Base-by-base conservation (phyloP, 352 stramenopile genomes). In the Globisporangium polare region DNA sequence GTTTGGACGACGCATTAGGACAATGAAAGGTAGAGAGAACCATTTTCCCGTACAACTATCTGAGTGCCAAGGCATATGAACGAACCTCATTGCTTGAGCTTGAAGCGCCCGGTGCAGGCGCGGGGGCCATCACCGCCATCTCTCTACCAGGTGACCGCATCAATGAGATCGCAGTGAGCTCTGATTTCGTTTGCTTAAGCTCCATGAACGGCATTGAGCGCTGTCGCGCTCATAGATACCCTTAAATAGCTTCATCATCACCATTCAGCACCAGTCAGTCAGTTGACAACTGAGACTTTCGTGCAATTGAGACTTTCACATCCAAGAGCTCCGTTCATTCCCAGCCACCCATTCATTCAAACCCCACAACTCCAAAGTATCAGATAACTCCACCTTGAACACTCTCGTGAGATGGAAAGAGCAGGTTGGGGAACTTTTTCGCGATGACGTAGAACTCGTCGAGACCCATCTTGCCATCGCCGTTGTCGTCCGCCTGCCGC, bases 401-500 rank as follows among this genome's bases (percentile, higher is more conserved):
- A 20, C 35, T 62, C 9, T 83, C 76, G 31, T 89, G 77, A 1
- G 82, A 72, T 15, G 88, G 88, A 55, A 97, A 96, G 13, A 97
- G 66, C n/a, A 97, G 74, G 59, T 96, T 96, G 3, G 89, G 90
- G 53, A 97, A 97, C 66, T 97, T 97, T 26, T 90, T 88, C 1
- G 82, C 82, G 57, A 96, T 92, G 45, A 82, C 66, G 52, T 92
- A 74, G 55, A 97, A 97, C 72, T 97, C 89, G 49, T 92, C 78
- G 43, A 93, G 71, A 62, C 84, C 86, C 63, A 96, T 86, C 37
- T 78, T 83, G 35, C 75, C 72, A 50, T 90, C 82, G 27, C 85
- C 85, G 59, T 96, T 87, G 58, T 83, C 73, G 45, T 97, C 88
- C 26, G 84, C 84, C 65, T 96, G 87, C 53, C 73, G 70, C 58